These are phyloP conservation scores for Aureobasidium sp. DNA, from an alignment of 2,329 filamentous ascomycete species.

Conservation along the genomic window DNA sequence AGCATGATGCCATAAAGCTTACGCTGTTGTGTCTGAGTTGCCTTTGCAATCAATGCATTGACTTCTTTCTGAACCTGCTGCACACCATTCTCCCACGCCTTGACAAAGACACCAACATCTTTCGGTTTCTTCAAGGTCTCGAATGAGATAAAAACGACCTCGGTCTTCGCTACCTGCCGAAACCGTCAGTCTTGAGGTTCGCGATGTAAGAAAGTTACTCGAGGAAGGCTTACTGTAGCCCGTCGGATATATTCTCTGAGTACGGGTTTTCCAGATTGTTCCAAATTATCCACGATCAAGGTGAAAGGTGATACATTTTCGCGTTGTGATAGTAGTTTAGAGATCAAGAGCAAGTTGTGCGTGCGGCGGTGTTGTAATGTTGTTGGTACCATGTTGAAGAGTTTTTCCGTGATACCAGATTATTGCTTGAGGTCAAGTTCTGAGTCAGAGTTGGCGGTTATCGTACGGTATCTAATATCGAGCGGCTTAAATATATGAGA, in stretches of 20 bases:
- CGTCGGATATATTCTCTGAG: constrained; percentile 67
- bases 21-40: constrained; percentile 10
- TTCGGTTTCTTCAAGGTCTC: constrained; percentile 60
- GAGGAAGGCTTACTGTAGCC: constrained; percentile 52
- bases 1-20: not conserved
- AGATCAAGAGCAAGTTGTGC: constrained; percentile 76
- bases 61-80: constrained; percentile 28
- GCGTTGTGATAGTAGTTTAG: constrained; percentile 70
- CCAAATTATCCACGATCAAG: constrained; percentile 73
- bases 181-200: not conserved
- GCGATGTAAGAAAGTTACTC: no score
- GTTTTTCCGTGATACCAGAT: not conserved
- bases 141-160: constrained; percentile 71
- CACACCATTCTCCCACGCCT: constrained; percentile 27
- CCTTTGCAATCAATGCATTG: constrained; percentile 12
- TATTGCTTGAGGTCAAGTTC: not conserved
- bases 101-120: constrained; percentile 60
- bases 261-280: constrained; percentile 68
- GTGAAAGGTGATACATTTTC: constrained; percentile 82
- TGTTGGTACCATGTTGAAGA: constrained; percentile 46
- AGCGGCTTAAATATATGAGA: not conserved
- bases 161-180: constrained; percentile 54
- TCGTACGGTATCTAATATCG: not conserved
- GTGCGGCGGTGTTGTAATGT: constrained; percentile 65
- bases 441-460: not conserved